Evolutionary conservation across 2,329 filamentous ascomycete genomes (phyloP).

Genomic region (Herpotrichia juniperi): DNA sequence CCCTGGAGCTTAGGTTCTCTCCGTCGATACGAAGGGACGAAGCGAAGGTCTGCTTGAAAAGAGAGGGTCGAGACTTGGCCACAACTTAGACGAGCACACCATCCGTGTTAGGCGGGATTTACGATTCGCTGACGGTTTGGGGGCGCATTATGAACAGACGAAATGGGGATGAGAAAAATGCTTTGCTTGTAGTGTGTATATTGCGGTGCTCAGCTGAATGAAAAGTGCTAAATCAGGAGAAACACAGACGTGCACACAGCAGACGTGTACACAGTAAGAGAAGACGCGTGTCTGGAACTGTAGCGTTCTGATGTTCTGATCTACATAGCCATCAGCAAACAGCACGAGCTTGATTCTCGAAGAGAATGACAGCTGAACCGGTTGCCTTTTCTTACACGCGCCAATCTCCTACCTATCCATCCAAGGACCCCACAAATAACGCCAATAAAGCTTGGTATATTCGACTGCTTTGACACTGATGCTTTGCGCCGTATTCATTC

Average conservation of each 20-base stretch:
- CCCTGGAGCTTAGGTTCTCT: conserved; percentile 2
- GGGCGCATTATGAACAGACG: background rate
- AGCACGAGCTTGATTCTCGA: background rate
- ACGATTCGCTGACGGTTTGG: background rate
- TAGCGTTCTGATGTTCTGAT: background rate
- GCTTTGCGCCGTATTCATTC: conserved; percentile 2
- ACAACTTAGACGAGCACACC: background rate
- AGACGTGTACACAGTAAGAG: too few species aligned
- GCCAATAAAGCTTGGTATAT: background rate
- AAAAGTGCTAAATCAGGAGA: too few species aligned
- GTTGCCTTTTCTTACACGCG: background rate
- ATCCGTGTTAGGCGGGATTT: background rate
- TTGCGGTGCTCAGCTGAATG: too few species aligned
- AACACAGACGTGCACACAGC: too few species aligned
- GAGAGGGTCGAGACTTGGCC: background rate
- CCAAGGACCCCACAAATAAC: background rate
- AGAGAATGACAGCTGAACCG: background rate
- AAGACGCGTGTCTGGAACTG: background rate
- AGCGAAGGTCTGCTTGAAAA: background rate
- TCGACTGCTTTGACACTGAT: background rate
- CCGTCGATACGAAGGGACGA: background rate
- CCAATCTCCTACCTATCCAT: background rate
- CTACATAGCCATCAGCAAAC: background rate
- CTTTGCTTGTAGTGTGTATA: background rate
- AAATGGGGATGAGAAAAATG: background rate